A percentile compares a stretch with the other conserved stretches of the same genome.
Conservation (phyloP, 495 filamentous ascomycete genomes). For the Arthonia radiata region DNA sequence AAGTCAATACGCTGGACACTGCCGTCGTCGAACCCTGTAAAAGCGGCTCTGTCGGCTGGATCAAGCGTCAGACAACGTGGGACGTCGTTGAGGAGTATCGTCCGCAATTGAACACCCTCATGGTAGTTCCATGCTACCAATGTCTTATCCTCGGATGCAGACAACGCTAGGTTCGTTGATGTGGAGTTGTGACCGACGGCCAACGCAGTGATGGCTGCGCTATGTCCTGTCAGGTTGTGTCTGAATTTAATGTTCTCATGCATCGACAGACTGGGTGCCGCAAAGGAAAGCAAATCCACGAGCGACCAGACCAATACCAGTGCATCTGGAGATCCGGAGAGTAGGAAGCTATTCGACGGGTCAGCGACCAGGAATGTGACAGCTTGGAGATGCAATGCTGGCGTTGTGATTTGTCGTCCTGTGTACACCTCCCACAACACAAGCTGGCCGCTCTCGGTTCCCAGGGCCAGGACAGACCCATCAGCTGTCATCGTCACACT, state of each 20-base stretch:
- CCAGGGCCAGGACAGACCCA: constrained; percentile 43
- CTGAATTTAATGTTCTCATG: constrained; percentile 20
- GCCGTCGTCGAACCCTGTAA: constrained; percentile 61
- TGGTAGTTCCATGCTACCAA: constrained; percentile 78
- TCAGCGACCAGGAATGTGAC: constrained; percentile 52
- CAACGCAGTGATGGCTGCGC: constrained; percentile 50
- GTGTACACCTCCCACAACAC: constrained; percentile 88
- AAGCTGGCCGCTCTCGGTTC: constrained; percentile 66
- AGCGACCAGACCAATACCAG: constrained; percentile 80
- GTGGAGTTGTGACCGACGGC: constrained; percentile 39
- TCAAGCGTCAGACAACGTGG: constrained; percentile 56
- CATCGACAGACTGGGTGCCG: constrained; percentile 11
- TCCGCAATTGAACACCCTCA: constrained; percentile 47
- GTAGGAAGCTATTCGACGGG: constrained; percentile 48
- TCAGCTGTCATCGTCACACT: constrained; percentile 37
- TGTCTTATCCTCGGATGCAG: constrained; percentile 54
- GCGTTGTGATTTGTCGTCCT: constrained; percentile 69
- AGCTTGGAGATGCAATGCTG: constrained; percentile 63
- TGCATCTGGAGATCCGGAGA: constrained; percentile 74
- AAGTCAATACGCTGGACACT: constrained; percentile 62
- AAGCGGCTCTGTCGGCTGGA: constrained; percentile 60
- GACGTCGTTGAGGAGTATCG: constrained; percentile 46
- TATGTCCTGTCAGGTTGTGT: constrained; percentile 52
- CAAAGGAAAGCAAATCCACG: constrained; percentile 41
- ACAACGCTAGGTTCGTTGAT: constrained; percentile 49